Evolutionary conservation across 208 protist genomes (phyloP), one percentile per base, ranked within the genome.

Genomic region (Crithidia acanthocephali): DNA sequence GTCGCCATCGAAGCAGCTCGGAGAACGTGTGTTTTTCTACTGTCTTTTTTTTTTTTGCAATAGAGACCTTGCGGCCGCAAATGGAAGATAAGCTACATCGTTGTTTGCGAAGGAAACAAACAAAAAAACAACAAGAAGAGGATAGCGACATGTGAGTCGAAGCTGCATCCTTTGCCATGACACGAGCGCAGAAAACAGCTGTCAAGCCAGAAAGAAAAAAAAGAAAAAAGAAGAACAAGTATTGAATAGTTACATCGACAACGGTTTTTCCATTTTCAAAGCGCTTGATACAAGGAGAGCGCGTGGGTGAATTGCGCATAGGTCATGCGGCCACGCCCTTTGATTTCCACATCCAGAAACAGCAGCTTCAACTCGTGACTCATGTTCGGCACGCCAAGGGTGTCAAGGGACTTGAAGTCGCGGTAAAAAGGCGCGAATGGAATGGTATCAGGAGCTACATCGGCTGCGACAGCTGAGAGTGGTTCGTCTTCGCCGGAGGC

Each of bases 381-480:
- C 22, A 74, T 52, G 40, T 80, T 71, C n/a, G 85, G 88, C n/a
- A 83, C 76, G 22, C 88, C 88, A 61, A 87, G 83, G 55, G 25
- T 87, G 33, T 91, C 88, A 22, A 93, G 68, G 2, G 47, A 63
- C 35, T 79, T 76, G 68, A 93, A 85, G 55, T 93, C 88, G 20
- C 63, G 63, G 33, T 82, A 72, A 25, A 93, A 87, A 20, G 67
- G 45, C 5, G 65, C 62, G 22, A 71, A 71, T 37, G 78, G 37
- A 51, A 80, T 86, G n/a, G 67, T 76, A 11, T 58, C 22, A 23
- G 15, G 11, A 15, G 58, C n/a, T 50, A 57, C 25, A 40, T 55
- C 62, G n/a, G 33, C 64, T 35, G 27, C 53, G 33, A 1, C 52
- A 32, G 47, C 16, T 3, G 44, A 48, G 44, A 15, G 3, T n/a